Conservation (phyloP, 2,329 filamentous ascomycete genomes). For the Colletotrichum sublineola region DNA sequence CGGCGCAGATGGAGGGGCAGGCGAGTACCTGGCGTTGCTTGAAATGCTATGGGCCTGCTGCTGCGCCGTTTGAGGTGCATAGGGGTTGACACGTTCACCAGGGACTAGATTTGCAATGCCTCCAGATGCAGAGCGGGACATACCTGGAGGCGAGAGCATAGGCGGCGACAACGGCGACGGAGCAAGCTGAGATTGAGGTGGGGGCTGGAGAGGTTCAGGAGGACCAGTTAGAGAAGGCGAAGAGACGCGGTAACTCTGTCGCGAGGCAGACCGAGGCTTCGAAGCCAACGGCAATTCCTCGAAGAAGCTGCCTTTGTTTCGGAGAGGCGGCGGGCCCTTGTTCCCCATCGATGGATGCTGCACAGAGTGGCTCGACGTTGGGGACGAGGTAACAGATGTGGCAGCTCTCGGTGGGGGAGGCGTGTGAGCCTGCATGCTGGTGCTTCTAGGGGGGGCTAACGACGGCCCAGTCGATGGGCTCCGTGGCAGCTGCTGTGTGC, state of each 20-base stretch:
- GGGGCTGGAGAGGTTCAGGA: conserved; percentile 51
- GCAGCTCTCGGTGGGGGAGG: conserved; percentile 37
- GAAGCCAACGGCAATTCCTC: conserved; percentile 78
- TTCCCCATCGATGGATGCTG: conserved; percentile 50
- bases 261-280: conserved; percentile 72
- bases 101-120: conserved; percentile 62
- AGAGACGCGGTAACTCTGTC: conserved; percentile 61
- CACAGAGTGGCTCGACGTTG: conserved; percentile 54
- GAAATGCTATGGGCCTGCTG: conserved; percentile 51
- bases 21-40: conserved; percentile 71
- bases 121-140: conserved; percentile 39
- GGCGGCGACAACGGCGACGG: conserved; percentile 37
- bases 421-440: conserved; percentile 64
- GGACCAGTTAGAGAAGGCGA: conserved; percentile 58
- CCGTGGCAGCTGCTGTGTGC: conserved; percentile 67
- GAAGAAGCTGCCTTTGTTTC: conserved; percentile 74
- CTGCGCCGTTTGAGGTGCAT: conserved; percentile 59
- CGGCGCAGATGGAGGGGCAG: conserved; percentile 61
- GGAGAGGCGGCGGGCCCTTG: conserved; percentile 54
- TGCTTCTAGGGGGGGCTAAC: conserved; percentile 69
- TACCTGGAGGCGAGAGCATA: conserved; percentile 29
- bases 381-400: conserved; percentile 45
- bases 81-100: conserved; percentile 66
- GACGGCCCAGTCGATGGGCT: conserved; percentile 52
- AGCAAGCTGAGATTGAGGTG: conserved; percentile 46